A percentile compares a stretch with the other conserved stretches of the same genome.
Evolutionary conservation across 352 stramenopile species (phyloP).

Genomic region (Phytophthora pluvialis): DNA sequence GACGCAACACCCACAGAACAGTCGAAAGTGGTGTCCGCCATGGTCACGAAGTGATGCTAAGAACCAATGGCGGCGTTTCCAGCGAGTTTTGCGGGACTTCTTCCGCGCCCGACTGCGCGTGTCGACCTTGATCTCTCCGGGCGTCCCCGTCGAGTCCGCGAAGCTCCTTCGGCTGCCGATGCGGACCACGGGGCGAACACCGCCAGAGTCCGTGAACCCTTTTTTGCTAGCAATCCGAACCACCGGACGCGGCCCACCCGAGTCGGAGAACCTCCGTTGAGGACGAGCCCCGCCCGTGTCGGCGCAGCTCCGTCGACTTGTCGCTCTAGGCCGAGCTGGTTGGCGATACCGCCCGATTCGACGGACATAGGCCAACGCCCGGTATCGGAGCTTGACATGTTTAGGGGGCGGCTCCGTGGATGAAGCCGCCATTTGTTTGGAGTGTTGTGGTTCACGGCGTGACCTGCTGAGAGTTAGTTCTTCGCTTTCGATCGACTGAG

Average conservation of each 20-base stretch:
- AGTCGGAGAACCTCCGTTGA: constrained; percentile 7
- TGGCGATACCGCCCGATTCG: constrained; percentile 26
- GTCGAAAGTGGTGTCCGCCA: constrained; percentile 5
- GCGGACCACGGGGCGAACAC: constrained; percentile 6
- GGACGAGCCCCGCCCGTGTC: constrained; percentile 5
- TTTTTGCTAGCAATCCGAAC: neutral
- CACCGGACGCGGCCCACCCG: constrained; percentile 4
- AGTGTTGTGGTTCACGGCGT: neutral
- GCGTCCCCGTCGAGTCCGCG: constrained; percentile 4
- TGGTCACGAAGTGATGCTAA: constrained; percentile 16
- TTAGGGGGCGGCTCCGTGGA: constrained; percentile 21
- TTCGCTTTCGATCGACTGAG: constrained; percentile 5
- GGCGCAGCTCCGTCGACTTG: constrained; percentile 19
- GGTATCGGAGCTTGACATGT: constrained; percentile 31
- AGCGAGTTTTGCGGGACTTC: constrained; percentile 1
- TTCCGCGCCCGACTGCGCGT: constrained; percentile 18
- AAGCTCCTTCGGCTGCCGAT: constrained; percentile 12
- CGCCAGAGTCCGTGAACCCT: neutral
- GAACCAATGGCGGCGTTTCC: constrained; percentile 21
- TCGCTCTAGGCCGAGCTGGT: neutral
- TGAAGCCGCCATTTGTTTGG: constrained; percentile 18
- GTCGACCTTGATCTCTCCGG: constrained; percentile 8
- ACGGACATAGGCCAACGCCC: constrained; percentile 34
- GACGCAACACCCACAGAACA: constrained; percentile 22
- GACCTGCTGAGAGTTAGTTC: neutral